Base-by-base conservation (phyloP, 164 flowering plant species). In the Liriodendron chinense region DNA sequence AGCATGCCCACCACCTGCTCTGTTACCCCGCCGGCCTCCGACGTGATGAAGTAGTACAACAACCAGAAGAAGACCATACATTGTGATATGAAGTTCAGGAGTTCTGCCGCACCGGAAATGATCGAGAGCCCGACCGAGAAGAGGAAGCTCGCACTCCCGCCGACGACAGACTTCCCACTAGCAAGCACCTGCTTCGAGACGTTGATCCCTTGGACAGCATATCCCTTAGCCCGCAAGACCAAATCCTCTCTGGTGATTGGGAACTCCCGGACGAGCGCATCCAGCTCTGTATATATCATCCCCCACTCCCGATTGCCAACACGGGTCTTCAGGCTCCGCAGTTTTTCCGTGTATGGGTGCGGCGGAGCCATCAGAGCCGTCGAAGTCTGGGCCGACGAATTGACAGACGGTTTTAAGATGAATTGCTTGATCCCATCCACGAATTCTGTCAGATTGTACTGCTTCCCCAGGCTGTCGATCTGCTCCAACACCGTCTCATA, bases 21-120 rank as follows among this genome's bases (percentile, higher is more conserved):
- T 1, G 95, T 96, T 25, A 94, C 99, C 20, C 98, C 99, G 68
- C 98, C 99, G 43, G 98, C 91, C 68, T 94, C 94, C 4, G 98
- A 87, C 34, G 99, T 92, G 72, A 96, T 94, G 9, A 96, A 89
- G 80, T 86, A 90, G 74, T 92, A 94, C 76, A 94, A 75, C 73
- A 94, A 89, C 98, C 93, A 96, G 62, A 94, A 84, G 88, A 96
- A 96, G 23, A 96, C 88, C 85, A 93, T 86, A 9, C 87, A 81
- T 72, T 94, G 97, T 12, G 98, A 96, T 3, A 94, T 74, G 68
- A 96, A 94, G 67, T 96, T 92, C 74, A 96, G 70, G 57, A 96
- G 78, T 62, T 85, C 97, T 3, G 97, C 97, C 1, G 99, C 99
- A 47, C 99, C 99, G 16, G 94, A 89, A 24, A 91, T 18, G 10